Percentiles rank a stretch among this genome's conserved stretches.
phyloP scores from a whole-genome alignment of 1,284 basidiomycete species.

The Microbotryomycetes sp. region DNA sequence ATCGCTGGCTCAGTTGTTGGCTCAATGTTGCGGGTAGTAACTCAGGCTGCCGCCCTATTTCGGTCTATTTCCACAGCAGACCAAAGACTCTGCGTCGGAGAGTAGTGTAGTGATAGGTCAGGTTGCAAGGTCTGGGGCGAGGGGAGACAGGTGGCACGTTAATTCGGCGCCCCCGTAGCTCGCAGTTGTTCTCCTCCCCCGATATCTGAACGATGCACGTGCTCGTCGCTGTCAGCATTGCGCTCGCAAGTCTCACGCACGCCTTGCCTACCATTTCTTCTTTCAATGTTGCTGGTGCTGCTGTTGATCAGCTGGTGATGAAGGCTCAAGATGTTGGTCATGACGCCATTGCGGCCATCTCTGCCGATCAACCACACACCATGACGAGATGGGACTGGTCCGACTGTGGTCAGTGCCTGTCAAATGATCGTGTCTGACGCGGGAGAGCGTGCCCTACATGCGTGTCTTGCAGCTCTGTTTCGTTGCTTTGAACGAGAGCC shows the following conservation, averaged over 20 bases:
- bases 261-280: not conserved
- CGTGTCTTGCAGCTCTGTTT: too few relatives aligned
- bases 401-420: constrained; percentile 35
- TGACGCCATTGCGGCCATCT: not conserved
- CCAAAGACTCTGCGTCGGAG: too few relatives aligned
- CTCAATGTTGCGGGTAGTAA: too few relatives aligned
- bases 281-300: not conserved
- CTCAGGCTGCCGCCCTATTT: too few relatives aligned
- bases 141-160: too few relatives aligned
- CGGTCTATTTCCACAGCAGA: too few relatives aligned
- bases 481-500: too few relatives aligned
- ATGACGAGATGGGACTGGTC: constrained; percentile 34
- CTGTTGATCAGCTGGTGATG: not conserved
- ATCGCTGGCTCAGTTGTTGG: not conserved
- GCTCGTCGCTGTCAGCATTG: not conserved
- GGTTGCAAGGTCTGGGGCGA: too few relatives aligned
- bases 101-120: too few relatives aligned
- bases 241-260: not conserved
- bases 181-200: too few relatives aligned
- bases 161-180: too few relatives aligned
- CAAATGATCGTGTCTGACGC: not conserved
- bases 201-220: not conserved
- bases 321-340: not conserved
- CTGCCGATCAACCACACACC: constrained; percentile 6
- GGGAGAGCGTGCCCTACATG: not conserved